Percentiles rank a stretch among this genome's conserved stretches.
phyloP scores from a whole-genome alignment of 768 basidiomycete genomes.

The Leccinum variicolor region DNA sequence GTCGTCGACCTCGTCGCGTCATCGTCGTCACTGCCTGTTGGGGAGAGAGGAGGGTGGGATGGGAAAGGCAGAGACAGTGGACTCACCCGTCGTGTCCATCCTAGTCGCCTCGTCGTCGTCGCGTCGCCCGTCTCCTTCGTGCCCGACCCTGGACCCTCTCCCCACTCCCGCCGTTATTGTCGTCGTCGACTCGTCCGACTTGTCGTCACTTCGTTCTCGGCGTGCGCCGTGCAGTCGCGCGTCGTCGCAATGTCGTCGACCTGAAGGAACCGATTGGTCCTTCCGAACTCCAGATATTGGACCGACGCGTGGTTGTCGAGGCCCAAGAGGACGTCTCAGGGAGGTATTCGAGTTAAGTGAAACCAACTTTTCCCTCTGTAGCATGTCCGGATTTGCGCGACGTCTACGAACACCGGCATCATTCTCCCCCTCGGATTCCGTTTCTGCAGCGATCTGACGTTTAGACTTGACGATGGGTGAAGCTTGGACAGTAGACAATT shows the following conservation, averaged over 20 bases:
- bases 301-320: conserved; percentile 15
- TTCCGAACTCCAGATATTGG: background rate
- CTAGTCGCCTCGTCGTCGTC: too few species aligned
- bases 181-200: too few species aligned
- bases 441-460: conserved; percentile 10
- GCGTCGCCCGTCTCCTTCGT: too few species aligned
- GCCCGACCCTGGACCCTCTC: too few species aligned
- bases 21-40: too few species aligned
- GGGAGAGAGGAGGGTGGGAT: too few species aligned
- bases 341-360: conserved; percentile 24
- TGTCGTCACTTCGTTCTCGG: too few species aligned
- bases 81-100: too few species aligned
- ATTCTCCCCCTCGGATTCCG: background rate
- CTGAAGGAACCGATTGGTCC: conserved; percentile 1
- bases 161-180: too few species aligned
- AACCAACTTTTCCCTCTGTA: conserved; percentile 12
- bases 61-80: too few species aligned
- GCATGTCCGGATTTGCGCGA: background rate
- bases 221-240: too few species aligned
- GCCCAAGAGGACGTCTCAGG: conserved; percentile 20
- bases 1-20: too few species aligned
- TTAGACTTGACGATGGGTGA: conserved; percentile 22
- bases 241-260: background rate
- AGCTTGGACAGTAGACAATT: conserved; percentile 30
- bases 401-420: background rate